Percentiles rank a stretch among this genome's conserved stretches.
Evolutionary conservation across 192 early-diverging fungal species (phyloP).

Genomic region (Coemansia interrupta): DNA sequence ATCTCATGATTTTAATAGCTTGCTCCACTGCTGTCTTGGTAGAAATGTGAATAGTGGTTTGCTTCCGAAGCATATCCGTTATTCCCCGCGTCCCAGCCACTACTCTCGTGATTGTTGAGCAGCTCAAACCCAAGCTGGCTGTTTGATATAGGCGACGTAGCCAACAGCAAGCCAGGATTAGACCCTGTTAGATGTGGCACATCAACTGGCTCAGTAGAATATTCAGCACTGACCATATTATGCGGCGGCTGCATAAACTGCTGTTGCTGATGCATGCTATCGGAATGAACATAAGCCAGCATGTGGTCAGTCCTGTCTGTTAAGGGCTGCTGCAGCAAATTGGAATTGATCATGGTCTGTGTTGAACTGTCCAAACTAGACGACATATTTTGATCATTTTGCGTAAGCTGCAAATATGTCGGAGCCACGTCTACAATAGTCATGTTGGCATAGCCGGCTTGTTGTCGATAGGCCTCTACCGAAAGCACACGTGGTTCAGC

Average conservation of each 20-base stretch:
- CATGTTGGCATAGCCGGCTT: slow-evolving; percentile 18
- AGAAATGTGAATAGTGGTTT: too few species aligned
- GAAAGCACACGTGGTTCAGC: slow-evolving; percentile 29
- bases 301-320: too few species aligned
- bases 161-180: slow-evolving; percentile 3
- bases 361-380: neutral
- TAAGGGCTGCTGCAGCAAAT: too few species aligned
- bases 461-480: slow-evolving; percentile 9
- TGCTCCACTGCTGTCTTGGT: too few species aligned
- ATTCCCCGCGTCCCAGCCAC: neutral
- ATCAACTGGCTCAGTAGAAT: neutral
- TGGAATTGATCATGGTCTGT: too few species aligned
- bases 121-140: neutral
- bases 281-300: too few species aligned
- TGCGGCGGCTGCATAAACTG: too few species aligned
- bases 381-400: neutral
- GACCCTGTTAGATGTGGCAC: neutral
- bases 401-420: slow-evolving; percentile 5
- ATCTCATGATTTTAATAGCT: too few species aligned
- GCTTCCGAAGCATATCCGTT: too few species aligned
- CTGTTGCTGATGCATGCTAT: too few species aligned
- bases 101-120: neutral
- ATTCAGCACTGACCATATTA: too few species aligned
- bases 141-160: neutral
- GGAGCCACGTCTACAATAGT: slow-evolving; percentile 7